Evolutionary conservation across 2,329 filamentous ascomycete species (phyloP).

Genomic region (Diaporthe amygdali): DNA sequence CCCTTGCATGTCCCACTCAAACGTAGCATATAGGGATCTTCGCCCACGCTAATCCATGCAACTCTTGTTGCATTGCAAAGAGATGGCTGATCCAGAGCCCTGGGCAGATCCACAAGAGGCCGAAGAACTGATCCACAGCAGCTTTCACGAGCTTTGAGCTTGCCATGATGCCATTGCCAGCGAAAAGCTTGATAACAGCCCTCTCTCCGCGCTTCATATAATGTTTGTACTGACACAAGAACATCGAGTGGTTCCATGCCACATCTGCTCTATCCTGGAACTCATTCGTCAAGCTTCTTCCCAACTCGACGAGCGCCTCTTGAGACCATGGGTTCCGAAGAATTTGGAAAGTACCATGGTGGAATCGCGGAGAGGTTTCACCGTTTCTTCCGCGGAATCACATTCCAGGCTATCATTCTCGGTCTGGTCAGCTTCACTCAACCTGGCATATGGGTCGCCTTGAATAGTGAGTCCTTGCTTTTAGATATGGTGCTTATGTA

Average conservation of each 20-base stretch:
- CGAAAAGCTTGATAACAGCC: not conserved
- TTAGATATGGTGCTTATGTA: too few species aligned
- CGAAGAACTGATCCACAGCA: not conserved
- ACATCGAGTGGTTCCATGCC: not conserved
- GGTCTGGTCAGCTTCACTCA: conserved; percentile 10
- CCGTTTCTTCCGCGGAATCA: not conserved
- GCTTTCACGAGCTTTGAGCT: conserved; percentile 2
- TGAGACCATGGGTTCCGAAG: not conserved
- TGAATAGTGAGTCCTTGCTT: not conserved
- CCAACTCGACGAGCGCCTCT: not conserved
- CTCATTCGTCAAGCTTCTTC: not conserved
- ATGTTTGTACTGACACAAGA: not conserved
- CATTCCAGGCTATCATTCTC: conserved; percentile 2
- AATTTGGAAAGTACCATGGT: not conserved
- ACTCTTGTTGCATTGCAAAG: not conserved
- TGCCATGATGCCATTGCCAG: not conserved
- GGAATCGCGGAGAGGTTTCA: not conserved
- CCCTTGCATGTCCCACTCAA: not conserved
- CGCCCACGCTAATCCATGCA: not conserved
- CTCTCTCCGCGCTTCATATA: not conserved
- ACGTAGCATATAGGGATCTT: not conserved
- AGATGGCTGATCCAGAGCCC: not conserved
- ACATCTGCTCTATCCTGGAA: not conserved
- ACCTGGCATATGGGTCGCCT: not conserved
- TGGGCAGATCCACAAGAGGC: not conserved